Conservation (phyloP, 352 stramenopile genomes). For the Pythium utonaiense region DNA sequence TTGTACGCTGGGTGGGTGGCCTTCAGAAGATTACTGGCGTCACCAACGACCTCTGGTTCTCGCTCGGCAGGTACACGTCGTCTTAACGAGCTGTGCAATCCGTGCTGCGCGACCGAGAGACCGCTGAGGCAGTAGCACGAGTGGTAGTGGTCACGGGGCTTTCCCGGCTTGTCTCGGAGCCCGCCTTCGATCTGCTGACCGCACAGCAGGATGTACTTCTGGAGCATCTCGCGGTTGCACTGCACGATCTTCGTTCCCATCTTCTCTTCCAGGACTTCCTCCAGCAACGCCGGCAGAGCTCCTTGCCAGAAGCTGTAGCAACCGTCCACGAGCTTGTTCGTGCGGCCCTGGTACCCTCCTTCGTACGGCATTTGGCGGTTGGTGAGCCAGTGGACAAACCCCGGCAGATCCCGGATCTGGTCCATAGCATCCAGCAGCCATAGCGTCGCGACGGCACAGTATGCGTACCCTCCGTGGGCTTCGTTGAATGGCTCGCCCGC, state of each 20-base stretch:
- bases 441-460: conserved; percentile 95
- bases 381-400: conserved; percentile 87
- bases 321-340: conserved; percentile 99
- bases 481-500: conserved; percentile 90
- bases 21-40: conserved; percentile 67
- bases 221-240: conserved; percentile 69
- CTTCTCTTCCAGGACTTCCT: conserved; percentile 34
- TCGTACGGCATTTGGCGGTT: conserved; percentile 94
- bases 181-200: conserved; percentile 93
- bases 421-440: conserved; percentile 84
- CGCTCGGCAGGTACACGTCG: conserved; percentile 23
- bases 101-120: conserved; percentile 92
- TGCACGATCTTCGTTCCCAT: conserved; percentile 49
- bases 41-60: conserved; percentile 48
- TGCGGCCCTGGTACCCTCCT: conserved; percentile 91
- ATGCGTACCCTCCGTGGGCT: conserved; percentile 98
- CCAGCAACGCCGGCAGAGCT: conserved; percentile 82
- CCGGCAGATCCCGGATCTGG: conserved; percentile 44
- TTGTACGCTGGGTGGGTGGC: conserved; percentile 92
- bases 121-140: conserved; percentile 98
- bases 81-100: conserved; percentile 18
- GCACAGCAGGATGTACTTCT: conserved; percentile 94
- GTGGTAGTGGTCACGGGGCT: conserved; percentile 97
- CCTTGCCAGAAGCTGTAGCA: conserved; percentile 99
- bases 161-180: conserved; percentile 93